phyloP scores from a whole-genome alignment of 2,329 filamentous ascomycete species.

The Fusarium chlamydosporum region DNA sequence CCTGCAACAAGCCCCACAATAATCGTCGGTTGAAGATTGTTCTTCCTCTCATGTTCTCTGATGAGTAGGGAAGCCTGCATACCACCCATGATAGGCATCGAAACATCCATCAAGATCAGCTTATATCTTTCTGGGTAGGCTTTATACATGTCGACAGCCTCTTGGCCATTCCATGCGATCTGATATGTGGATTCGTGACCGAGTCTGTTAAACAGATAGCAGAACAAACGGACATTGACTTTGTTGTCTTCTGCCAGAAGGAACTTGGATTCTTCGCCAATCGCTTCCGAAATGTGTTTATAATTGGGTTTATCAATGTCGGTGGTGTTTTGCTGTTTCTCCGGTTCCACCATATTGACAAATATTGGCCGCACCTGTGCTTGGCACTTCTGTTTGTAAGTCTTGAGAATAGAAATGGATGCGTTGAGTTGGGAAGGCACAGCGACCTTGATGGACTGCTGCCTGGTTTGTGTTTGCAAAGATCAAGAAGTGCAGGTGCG shows the following conservation, averaged over 20 bases:
- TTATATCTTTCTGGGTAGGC: conserved; percentile 4
- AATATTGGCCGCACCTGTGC: background rate
- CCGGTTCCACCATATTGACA: background rate
- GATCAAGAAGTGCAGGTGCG: too few species aligned
- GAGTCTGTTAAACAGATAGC: background rate
- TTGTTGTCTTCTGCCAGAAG: conserved; percentile 25
- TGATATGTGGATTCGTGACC: conserved; percentile 1
- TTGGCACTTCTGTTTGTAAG: too few species aligned
- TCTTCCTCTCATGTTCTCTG: conserved; percentile 5
- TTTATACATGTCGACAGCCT: conserved; percentile 14
- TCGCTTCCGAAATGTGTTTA: fast-evolving
- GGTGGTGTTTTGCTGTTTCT: background rate
- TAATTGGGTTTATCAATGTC: background rate
- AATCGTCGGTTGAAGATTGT: conserved; percentile 2
- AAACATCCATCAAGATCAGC: conserved; percentile 12
- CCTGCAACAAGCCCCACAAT: conserved; percentile 4
- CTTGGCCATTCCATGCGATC: conserved; percentile 9
- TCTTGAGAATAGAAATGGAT: too few species aligned
- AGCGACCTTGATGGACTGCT: background rate
- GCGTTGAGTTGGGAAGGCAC: too few species aligned
- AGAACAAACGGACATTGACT: background rate
- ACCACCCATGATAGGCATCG: conserved; percentile 28
- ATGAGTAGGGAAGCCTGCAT: conserved; percentile 1
- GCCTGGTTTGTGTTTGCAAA: too few species aligned
- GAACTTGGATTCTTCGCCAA: background rate